Conservation (phyloP, 306 rosid genomes). For the Lathyrus sativus region DNA sequence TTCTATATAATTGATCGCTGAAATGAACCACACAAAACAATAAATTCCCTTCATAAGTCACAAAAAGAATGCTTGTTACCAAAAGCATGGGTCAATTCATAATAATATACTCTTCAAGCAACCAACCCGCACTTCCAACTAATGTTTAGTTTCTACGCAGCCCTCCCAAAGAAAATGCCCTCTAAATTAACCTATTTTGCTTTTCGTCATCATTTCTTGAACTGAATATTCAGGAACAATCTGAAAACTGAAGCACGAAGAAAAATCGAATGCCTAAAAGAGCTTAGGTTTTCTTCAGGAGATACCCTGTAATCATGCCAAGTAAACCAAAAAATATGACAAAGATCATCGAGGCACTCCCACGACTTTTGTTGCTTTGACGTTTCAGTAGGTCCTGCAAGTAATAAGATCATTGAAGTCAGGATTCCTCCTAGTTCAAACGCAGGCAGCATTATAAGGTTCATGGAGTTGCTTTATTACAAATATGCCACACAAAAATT, state of each 20-base stretch:
- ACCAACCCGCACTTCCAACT: constrained; percentile 42
- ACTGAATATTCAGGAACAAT: constrained; percentile 41
- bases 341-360: constrained; percentile 61
- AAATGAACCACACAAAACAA: constrained; percentile 44
- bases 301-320: constrained; percentile 73
- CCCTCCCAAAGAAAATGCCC: constrained; percentile 30
- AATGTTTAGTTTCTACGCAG: constrained; percentile 49
- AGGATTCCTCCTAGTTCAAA: constrained; percentile 19
- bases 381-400: constrained; percentile 82
- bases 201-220: constrained; percentile 52
- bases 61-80: constrained; percentile 64
- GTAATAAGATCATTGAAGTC: constrained; percentile 20
- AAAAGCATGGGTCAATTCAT: constrained; percentile 45
- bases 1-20: constrained; percentile 9
- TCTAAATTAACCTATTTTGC: constrained; percentile 49
- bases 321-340: constrained; percentile 64
- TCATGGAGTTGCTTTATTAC: not conserved
- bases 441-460: constrained; percentile 28
- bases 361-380: constrained; percentile 57
- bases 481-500: constrained; percentile 7
- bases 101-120: constrained; percentile 42
- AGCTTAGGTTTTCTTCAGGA: constrained; percentile 64
- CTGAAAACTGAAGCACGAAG: constrained; percentile 42
- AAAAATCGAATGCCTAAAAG: constrained; percentile 24
- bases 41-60: constrained; percentile 47